These are phyloP conservation scores for Dillenia turbinata DNA, from an alignment of 164 flowering plant genomes.

Conservation along the genomic window DNA sequence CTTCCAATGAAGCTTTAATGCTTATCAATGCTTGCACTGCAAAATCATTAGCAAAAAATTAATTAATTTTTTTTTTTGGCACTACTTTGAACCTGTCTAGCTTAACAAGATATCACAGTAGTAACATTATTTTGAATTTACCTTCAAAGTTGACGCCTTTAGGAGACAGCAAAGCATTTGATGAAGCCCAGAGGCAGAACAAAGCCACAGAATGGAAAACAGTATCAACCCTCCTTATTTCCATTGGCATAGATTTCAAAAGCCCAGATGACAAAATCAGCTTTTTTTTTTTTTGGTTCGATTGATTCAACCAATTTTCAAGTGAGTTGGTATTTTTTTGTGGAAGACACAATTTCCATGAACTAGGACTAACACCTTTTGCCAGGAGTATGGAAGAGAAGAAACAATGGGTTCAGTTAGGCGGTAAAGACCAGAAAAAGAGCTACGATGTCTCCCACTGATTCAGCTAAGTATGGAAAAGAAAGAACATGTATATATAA, in stretches of 20 bases:
- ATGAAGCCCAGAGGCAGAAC: conserved; percentile 30
- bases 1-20: conserved; percentile 19
- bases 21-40: conserved; percentile 36
- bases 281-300: conserved; percentile 5
- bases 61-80: too few relatives aligned
- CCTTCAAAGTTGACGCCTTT: conserved; percentile 68
- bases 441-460: conserved; percentile 33
- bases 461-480: conserved; percentile 22
- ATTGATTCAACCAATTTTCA: conserved; percentile 8
- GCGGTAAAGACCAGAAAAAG: conserved; percentile 5
- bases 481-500: conserved; percentile 13
- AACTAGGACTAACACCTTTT: conserved; percentile 8
- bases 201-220: conserved; percentile 21
- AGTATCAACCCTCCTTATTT: conserved; percentile 1
- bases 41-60: not conserved
- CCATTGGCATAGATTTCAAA: conserved; percentile 13
- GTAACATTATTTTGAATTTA: conserved; percentile 3
- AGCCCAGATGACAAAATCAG: conserved; percentile 6
- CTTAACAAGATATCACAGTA: too few relatives aligned
- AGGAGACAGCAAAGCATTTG: conserved; percentile 41
- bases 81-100: too few relatives aligned
- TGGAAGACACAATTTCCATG: conserved; percentile 10
- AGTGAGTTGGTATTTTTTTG: conserved; percentile 9
- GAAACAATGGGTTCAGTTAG: conserved; percentile 2
- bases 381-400: conserved; percentile 17